Conservation (phyloP, 441 rosid genomes). For the Macaranga tanarius region DNA sequence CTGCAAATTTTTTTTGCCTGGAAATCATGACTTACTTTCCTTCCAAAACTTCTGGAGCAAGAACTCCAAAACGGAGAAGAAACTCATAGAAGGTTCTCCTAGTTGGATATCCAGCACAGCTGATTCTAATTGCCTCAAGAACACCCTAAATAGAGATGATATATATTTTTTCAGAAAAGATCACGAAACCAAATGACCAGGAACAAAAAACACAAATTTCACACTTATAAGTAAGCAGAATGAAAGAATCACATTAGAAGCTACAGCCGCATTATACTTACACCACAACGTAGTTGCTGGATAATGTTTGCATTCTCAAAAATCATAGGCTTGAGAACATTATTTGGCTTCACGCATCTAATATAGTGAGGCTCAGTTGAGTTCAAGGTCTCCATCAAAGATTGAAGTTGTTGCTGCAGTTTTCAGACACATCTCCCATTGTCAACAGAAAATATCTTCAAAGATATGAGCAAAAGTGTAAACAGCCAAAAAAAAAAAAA, state of each 20-base stretch:
- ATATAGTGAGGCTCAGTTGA: slow-evolving; percentile 99
- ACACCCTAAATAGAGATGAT: slow-evolving; percentile 63
- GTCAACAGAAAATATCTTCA: slow-evolving; percentile 29
- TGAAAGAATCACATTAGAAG: slow-evolving; percentile 17
- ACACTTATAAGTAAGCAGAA: slow-evolving; percentile 11
- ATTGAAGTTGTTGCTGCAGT: slow-evolving; percentile 96
- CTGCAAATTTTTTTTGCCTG: neutral
- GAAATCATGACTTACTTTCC: slow-evolving; percentile 73
- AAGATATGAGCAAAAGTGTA: neutral
- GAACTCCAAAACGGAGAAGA: slow-evolving; percentile 97
- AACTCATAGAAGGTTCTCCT: slow-evolving; percentile 95
- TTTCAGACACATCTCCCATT: slow-evolving; percentile 23
- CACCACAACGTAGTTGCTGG: slow-evolving; percentile 99
- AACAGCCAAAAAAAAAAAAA: neutral
- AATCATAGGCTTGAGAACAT: slow-evolving; percentile 91
- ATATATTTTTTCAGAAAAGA: slow-evolving; percentile 5
- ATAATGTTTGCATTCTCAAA: slow-evolving; percentile 94
- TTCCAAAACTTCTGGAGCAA: slow-evolving; percentile 95
- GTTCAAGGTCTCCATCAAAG: slow-evolving; percentile 96
- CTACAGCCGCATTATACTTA: slow-evolving; percentile 51
- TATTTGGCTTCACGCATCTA: slow-evolving; percentile 99
- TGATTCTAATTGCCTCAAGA: slow-evolving; percentile 99
- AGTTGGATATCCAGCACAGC: slow-evolving; percentile 99
- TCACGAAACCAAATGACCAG: slow-evolving; percentile 9
- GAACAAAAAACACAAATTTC: slow-evolving; percentile 8